Evolutionary conservation across 108 stramenopile species (phyloP), one percentile per base, ranked within the genome.

Genomic region (Pseudonitzschia delicatissima): DNA sequence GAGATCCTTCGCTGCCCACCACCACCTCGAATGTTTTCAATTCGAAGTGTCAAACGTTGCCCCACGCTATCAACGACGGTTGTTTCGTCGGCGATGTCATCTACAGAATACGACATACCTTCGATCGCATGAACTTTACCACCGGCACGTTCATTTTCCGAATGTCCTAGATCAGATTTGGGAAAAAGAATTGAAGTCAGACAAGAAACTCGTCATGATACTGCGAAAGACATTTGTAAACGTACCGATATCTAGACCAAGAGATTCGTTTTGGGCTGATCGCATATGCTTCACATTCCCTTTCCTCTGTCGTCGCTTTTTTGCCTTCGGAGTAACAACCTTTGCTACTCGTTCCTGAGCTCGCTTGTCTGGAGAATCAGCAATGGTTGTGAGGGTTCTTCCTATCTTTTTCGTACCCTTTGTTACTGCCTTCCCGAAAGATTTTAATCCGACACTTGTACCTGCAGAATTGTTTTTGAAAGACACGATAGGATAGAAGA

Each of bases 11-110:
- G 81, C 62, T 98, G 96, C 11, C 95, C 96, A 18, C 96, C 96
- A 58, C 92, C 88, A 9, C 97, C 96, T 21, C 85, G 77, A 18
- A 82, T 60, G 73, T 98, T 96, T 49, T 98, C 96, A 33, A 98
- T 78, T 23, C 71, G 68, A 33, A 98, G 66, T 15, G 69, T 82
- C 3, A 98, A 68, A 34, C 84, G 82, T 70, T 98, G 97, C 2
- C 95, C 95, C 40, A 87, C 62, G 47, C 86, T 76, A 64, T 98
- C 97, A 40, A 94, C 85, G 6, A 97, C 91, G 31, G 72, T 78
- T 17, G 87, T 87, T 68, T 82, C 86, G 9, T 76, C 79, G 11
- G 86, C 95, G 39, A 90, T 66, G 57, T 83, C 83, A 20, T 81
- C 63, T 11, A 74, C 57, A 9, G 79, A 82, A 61, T 74, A 84